Conservation (phyloP, 2,329 filamentous ascomycete genomes). For the Aspergillus sp. region DNA sequence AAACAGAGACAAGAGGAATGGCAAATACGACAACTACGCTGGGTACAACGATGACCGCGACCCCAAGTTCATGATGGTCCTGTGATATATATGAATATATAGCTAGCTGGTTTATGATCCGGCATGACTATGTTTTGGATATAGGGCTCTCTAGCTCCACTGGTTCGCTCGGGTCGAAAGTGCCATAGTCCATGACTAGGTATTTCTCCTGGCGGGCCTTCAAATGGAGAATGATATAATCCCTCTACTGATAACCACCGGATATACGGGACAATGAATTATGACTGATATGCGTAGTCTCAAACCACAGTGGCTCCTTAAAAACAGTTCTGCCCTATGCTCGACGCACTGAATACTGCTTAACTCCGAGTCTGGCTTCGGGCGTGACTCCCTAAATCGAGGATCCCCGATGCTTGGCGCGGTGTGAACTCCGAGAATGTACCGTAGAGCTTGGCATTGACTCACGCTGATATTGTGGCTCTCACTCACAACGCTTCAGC, state of each 20-base stretch:
- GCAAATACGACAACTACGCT: constrained; percentile 58
- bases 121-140: neutral
- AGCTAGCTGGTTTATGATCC: constrained; percentile 30
- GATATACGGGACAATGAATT: neutral
- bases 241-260: neutral
- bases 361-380: neutral
- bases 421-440: neutral
- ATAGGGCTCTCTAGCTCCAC: neutral
- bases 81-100: constrained; percentile 25
- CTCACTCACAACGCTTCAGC: neutral
- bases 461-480: neutral
- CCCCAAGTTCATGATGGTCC: constrained; percentile 60
- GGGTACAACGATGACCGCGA: constrained; percentile 64
- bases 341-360: neutral
- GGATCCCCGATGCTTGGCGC: too few relatives aligned
- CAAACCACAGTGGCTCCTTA: too few relatives aligned
- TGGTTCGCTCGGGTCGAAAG: neutral
- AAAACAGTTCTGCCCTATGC: too few relatives aligned
- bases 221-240: neutral
- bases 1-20: constrained; percentile 61
- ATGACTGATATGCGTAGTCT: neutral
- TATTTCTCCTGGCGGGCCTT: neutral
- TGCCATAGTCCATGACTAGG: neutral
- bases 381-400: neutral
- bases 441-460: neutral